Base-by-base conservation (phyloP, 306 rosid genomes). In the Inga oerstediana region DNA sequence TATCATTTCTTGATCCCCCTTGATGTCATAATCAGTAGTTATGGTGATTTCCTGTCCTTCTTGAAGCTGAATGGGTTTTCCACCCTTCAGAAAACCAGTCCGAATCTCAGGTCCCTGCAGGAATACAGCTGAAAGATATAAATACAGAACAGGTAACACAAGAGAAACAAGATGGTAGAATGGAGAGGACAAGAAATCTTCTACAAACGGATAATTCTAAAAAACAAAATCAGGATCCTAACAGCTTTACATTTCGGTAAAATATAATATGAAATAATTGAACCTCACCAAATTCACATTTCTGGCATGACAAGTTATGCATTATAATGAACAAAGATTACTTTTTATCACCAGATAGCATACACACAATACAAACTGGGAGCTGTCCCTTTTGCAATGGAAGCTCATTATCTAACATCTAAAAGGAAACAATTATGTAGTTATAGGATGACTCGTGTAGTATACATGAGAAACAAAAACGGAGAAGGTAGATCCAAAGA, bases 31-130 rank as follows among this genome's bases (percentile, higher is more conserved):
- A 62, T 62, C 68, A 27, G 68, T 62, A 62, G 68, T 27, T 62
- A 62, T 62, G 68, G 19, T 62, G 68, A 62, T 62, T 62, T 62
- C 68, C 68, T 62, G 68, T 30, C 68, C 68, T 62, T 62, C 68
- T 27, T 62, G 35, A 62, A 62, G 68, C 37, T 62, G 68, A 62
- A 62, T 24, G 3, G 68, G 68, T 27, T 62, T 62, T 27, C 68
- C 68, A 27, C 16, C 68, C 37, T 62, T 62, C 17, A 62, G 68
- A 62, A 62, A 27, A 62, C 68, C 68, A 62, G 68, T 62, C 35
- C 68, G 16, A 24, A 62, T 62, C 68, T 62, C 68, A 62, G 68
- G 68, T 27, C 68, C 68, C 68, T 62, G 37, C 37, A 22, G 68
- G 16, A 62, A 24, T 27, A 62, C 17, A 62, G 35, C 11, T 22